phyloP scores from a whole-genome alignment of 2,329 filamentous ascomycete species.

The Plenodomus lindquistii region DNA sequence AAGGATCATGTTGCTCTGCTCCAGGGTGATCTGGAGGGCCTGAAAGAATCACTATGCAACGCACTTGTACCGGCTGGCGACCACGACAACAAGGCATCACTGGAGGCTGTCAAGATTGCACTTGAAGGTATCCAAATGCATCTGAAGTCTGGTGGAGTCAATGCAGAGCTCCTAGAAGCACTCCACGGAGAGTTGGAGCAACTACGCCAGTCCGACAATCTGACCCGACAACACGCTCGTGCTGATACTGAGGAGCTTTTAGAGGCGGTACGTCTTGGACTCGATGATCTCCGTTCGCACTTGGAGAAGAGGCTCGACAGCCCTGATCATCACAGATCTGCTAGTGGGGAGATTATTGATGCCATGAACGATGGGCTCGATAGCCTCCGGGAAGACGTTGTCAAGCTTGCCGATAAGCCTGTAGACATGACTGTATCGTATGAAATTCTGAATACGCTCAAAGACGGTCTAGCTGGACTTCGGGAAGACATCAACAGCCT shows the following conservation, averaged over 20 bases:
- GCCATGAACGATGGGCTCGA: slow-evolving; percentile 72
- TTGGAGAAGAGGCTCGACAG: slow-evolving; percentile 58
- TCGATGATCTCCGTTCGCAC: slow-evolving; percentile 55
- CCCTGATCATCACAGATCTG: slow-evolving; percentile 57
- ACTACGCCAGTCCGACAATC: slow-evolving; percentile 48
- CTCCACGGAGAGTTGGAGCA: slow-evolving; percentile 57
- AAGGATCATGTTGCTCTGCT: slow-evolving; percentile 49
- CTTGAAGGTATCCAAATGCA: slow-evolving; percentile 45
- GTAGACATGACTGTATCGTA: slow-evolving; percentile 82
- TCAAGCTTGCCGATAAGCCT: slow-evolving; percentile 76
- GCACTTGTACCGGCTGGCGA: slow-evolving; percentile 46
- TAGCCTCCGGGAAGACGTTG: slow-evolving; percentile 73
- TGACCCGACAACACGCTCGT: slow-evolving; percentile 46
- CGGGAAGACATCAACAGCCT: slow-evolving; percentile 78
- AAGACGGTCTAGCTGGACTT: slow-evolving; percentile 75
- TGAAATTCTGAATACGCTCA: slow-evolving; percentile 86
- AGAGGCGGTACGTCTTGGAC: slow-evolving; percentile 53
- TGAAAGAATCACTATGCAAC: slow-evolving; percentile 49
- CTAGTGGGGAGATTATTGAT: slow-evolving; percentile 63
- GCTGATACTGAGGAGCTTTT: slow-evolving; percentile 55
- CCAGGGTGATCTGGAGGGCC: slow-evolving; percentile 48
- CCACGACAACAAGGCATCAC: slow-evolving; percentile 47
- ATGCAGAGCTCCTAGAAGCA: slow-evolving; percentile 57
- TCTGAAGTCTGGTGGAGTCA: slow-evolving; percentile 39
- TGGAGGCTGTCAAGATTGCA: slow-evolving; percentile 43